Percentiles rank a stretch among this genome's conserved stretches.
Conservation (phyloP, 176 grass and related monocot genomes). For the Puya raimondii region DNA sequence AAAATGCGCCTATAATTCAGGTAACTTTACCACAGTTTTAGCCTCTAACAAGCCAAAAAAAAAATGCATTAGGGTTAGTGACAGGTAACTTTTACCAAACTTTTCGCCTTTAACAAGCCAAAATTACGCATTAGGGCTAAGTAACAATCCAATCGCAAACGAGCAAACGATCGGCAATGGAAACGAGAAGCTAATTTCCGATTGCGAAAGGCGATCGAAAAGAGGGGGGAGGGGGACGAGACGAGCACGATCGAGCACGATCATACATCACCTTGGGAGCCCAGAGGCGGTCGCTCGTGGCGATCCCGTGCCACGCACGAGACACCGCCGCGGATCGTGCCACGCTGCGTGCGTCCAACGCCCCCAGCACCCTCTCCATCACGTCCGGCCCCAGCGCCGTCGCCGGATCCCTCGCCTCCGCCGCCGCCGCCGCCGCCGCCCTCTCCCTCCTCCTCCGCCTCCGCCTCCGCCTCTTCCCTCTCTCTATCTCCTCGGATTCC, state of each 20-base stretch:
- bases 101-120: too few relatives aligned
- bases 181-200: not conserved
- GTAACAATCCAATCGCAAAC: too few relatives aligned
- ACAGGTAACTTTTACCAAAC: too few relatives aligned
- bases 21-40: too few relatives aligned
- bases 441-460: not conserved
- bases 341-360: constrained; percentile 61
- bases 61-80: too few relatives aligned
- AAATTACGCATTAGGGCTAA: too few relatives aligned
- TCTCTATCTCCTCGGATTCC: not conserved
- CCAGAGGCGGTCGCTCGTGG: constrained; percentile 57
- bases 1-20: too few relatives aligned
- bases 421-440: not conserved
- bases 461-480: constrained; percentile 15
- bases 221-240: not conserved
- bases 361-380: constrained; percentile 43
- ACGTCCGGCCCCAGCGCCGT: constrained; percentile 44
- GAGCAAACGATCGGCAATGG: too few relatives aligned
- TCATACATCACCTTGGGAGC: constrained; percentile 37
- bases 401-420: constrained; percentile 34
- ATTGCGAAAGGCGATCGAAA: not conserved
- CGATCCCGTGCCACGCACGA: constrained; percentile 42
- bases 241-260: not conserved
- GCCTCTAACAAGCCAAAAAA: too few relatives aligned
- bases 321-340: constrained; percentile 60